Evolutionary conservation across 2,329 filamentous ascomycete genomes (phyloP).

Genomic region (Diplodia seriata): DNA sequence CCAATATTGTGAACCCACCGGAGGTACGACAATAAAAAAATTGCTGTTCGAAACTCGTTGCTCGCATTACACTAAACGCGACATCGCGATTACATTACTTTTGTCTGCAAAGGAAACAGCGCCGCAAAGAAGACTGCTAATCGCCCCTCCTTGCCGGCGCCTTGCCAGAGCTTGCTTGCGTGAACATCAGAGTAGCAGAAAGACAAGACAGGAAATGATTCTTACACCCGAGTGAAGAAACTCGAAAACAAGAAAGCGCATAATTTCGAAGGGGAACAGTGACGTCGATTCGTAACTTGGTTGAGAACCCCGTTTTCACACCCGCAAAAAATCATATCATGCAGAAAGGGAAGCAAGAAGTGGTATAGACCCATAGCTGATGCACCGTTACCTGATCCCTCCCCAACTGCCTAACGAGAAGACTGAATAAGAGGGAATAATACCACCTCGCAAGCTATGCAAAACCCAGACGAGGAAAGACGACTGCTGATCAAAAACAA

Average conservation of each 20-base stretch:
- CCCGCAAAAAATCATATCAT: neutral
- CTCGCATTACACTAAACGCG: neutral
- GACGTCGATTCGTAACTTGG: neutral
- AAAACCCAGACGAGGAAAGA: neutral
- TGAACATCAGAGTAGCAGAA: neutral
- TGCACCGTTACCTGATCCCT: conserved; percentile 1
- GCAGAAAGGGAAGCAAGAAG: conserved; percentile 6
- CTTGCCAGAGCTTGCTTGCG: neutral
- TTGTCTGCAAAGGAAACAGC: too few relatives aligned
- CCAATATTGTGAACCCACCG: neutral
- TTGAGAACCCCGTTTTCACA: neutral
- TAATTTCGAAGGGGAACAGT: neutral
- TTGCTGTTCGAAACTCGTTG: conserved; percentile 21
- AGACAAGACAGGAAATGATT: neutral
- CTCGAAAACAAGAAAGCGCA: neutral
- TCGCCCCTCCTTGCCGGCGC: neutral
- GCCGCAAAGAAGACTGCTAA: neutral
- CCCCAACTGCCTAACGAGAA: neutral
- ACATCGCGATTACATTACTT: neutral
- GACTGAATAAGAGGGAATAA: conserved; percentile 10
- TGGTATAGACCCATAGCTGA: conserved; percentile 8
- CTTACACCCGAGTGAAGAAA: neutral
- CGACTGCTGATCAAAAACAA: conserved; percentile 3
- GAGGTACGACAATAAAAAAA: neutral
- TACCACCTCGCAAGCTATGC: conserved; percentile 29